phyloP scores from a whole-genome alignment of 805 yeast genomes.

The Phaffomyces thermotolerans region DNA sequence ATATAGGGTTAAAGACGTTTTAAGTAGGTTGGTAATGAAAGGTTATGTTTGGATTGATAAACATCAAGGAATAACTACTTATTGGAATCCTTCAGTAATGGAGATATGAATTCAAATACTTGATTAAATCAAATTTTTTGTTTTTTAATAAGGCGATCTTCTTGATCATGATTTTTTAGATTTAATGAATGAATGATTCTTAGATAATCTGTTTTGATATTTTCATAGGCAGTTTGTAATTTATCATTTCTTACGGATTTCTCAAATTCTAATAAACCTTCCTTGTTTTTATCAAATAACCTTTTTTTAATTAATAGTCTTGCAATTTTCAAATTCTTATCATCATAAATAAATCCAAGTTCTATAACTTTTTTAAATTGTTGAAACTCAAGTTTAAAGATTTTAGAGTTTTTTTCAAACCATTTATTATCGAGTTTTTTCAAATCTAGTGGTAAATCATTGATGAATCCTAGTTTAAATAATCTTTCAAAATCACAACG shows the following conservation, averaged over 20 bases:
- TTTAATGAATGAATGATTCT: conserved; percentile 34
- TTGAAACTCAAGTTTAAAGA: conserved; percentile 60
- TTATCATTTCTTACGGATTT: conserved; percentile 59
- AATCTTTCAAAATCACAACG: conserved; percentile 61
- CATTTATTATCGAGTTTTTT: conserved; percentile 28
- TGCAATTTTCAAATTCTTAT: conserved; percentile 27
- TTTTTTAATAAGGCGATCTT: conserved; percentile 11
- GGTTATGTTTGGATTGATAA: conserved; percentile 8
- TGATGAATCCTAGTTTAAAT: conserved; percentile 26
- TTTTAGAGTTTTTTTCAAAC: conserved; percentile 30
- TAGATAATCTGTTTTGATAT: conserved; percentile 63
- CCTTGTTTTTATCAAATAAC: conserved; percentile 70
- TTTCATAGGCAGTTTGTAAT: conserved; percentile 64
- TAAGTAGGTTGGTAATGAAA: conserved; percentile 6
- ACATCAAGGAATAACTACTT: conserved; percentile 5
- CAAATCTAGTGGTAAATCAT: conserved; percentile 22
- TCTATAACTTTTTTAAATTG: conserved; percentile 77
- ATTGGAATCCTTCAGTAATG: conserved; percentile 8
- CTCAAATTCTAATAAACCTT: conserved; percentile 63
- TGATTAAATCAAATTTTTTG: conserved; percentile 10
- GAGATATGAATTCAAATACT: background rate
- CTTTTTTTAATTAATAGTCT: conserved; percentile 67
- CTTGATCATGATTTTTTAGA: conserved; percentile 9
- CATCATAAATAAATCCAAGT: conserved; percentile 47
- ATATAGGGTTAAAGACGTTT: conserved; percentile 1